phyloP scores from a whole-genome alignment of 108 stramenopile genomes.

The Fragilariopsis cylindrus region DNA sequence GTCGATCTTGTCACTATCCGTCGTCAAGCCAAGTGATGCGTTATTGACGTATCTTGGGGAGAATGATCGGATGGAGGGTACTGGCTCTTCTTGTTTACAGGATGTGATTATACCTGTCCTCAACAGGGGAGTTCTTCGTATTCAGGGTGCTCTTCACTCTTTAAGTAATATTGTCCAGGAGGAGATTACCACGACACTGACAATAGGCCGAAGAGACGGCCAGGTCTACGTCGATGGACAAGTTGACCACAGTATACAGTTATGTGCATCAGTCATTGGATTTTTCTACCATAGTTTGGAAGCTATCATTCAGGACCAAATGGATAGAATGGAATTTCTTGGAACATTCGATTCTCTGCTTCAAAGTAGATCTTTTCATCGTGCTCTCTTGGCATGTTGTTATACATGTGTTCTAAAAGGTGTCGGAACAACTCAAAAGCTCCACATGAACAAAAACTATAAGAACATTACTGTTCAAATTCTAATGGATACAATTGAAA shows the following conservation, averaged over 20 bases:
- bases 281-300: slow-evolving; percentile 46
- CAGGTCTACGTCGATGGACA: slow-evolving; percentile 7
- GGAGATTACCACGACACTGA: neutral
- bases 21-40: slow-evolving; percentile 21
- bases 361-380: slow-evolving; percentile 34
- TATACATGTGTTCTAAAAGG: slow-evolving; percentile 31
- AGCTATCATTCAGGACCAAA: slow-evolving; percentile 31
- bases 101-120: slow-evolving; percentile 33
- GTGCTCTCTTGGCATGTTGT: slow-evolving; percentile 38
- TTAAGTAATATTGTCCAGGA: neutral
- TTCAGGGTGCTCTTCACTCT: slow-evolving; percentile 7
- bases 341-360: slow-evolving; percentile 13
- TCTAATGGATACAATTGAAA: slow-evolving; percentile 22
- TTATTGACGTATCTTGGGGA: slow-evolving; percentile 15
- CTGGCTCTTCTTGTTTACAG: slow-evolving; percentile 6
- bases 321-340: slow-evolving; percentile 24
- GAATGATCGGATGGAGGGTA: neutral
- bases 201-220: slow-evolving; percentile 14
- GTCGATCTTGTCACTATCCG: slow-evolving; percentile 28
- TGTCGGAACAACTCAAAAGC: slow-evolving; percentile 24
- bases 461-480: slow-evolving; percentile 7
- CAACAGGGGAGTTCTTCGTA: slow-evolving; percentile 14
- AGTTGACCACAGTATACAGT: slow-evolving; percentile 15
- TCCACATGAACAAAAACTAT: slow-evolving; percentile 9
- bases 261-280: slow-evolving; percentile 33